Conservation (phyloP, 106 monocot genomes). For the Ottelia alismoides region DNA sequence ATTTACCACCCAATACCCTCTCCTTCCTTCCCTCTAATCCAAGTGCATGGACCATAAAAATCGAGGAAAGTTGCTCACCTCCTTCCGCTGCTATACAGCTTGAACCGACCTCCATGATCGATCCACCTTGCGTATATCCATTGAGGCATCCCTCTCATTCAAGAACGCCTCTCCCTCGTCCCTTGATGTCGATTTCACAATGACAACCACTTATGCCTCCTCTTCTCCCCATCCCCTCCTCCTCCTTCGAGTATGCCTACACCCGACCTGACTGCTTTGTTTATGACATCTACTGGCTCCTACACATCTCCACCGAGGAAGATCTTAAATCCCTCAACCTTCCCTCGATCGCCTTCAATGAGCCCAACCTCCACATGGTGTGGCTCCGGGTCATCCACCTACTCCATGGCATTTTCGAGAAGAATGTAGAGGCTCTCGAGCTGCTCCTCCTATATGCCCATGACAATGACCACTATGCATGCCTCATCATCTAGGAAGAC, state of each 20-base stretch:
- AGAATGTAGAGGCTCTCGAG: neutral
- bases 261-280: neutral
- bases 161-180: neutral
- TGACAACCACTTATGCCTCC: neutral
- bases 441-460: neutral
- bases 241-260: neutral
- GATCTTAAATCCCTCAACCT: neutral
- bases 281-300: neutral
- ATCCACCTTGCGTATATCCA: neutral
- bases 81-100: neutral
- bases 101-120: neutral
- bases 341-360: neutral
- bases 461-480: neutral
- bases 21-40: neutral
- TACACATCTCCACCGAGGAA: neutral
- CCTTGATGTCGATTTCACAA: neutral
- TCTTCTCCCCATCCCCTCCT: neutral
- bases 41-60: neutral
- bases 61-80: neutral
- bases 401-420: neutral
- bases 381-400: neutral
- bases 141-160: neutral
- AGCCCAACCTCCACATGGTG: neutral
- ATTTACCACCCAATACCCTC: too few species aligned
- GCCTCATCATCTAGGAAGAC: neutral